Base-by-base conservation (phyloP, 257 asterid genomes). In the Solanum okadae region DNA sequence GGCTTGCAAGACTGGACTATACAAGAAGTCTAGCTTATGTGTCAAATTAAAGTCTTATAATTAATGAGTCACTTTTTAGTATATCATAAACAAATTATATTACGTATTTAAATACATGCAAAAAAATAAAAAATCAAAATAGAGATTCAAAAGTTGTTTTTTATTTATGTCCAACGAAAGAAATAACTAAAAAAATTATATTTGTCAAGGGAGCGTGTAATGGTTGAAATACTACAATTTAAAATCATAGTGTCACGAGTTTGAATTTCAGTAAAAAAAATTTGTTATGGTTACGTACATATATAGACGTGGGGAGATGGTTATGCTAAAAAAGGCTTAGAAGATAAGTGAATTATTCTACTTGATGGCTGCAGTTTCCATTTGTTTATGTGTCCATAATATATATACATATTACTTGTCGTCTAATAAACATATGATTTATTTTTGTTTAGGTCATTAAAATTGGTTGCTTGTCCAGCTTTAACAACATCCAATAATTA, bases 21-120 rank as follows among this genome's bases (percentile, higher is more conserved):
- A 63, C 33, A 40, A 23, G 71, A 68, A 88, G 91, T 10, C 1
- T n/a, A n/a, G 87, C 92, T 86, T 89, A 90, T 92, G 94, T 89
- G 92, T 93, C 72, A 89, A 93, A 93, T 83, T 91, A 89, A 93
- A 93, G 95, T 65, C 88, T 87, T 87, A 87, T 75, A 72, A 86
- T 86, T 79, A 72, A 86, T 87, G 40, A 79, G 25, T 79, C 49
- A 83, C 40, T 87, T 88, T 87, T 79, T 82, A 61, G 59, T 22
- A 37, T 61, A 27, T 40, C 35, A 8, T 5, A 86, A 59, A 35
- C 27, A 6, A 68, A 61, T 5, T 5, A 2, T n/a, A 40, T 25
- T 3, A 71, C n/a, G 38, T 16, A 71, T 13, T 78, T 44, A 27
- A 42, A 46, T 44, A 16, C 27, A 81, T 78, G 35, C 9, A 42